phyloP scores from a whole-genome alignment of 2,329 filamentous ascomycete genomes.

The Seiridium unicorne region DNA sequence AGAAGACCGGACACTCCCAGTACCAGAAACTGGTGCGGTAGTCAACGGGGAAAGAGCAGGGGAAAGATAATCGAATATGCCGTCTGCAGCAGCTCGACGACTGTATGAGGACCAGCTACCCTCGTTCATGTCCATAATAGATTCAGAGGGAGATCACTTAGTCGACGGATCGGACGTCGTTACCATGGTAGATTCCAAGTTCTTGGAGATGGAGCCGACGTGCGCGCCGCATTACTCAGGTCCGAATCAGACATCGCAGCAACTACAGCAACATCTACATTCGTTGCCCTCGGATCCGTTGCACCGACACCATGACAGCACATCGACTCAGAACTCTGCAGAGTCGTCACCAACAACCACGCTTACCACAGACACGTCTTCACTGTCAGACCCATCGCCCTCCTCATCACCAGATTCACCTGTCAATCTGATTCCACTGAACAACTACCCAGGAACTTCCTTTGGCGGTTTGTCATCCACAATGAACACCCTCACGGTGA shows the following conservation, averaged over 20 bases:
- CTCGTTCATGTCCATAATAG: slow-evolving; percentile 75
- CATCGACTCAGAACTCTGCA: slow-evolving; percentile 75
- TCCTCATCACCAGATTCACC: slow-evolving; percentile 92
- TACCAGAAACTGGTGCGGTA: slow-evolving; percentile 5
- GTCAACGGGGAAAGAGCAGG: neutral
- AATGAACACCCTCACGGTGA: slow-evolving; percentile 47
- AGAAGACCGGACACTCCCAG: neutral
- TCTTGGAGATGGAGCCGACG: slow-evolving; percentile 45
- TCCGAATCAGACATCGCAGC: slow-evolving; percentile 24
- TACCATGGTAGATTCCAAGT: slow-evolving; percentile 52
- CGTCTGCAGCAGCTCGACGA: slow-evolving; percentile 59
- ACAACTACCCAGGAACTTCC: slow-evolving; percentile 63
- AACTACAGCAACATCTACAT: slow-evolving; percentile 36
- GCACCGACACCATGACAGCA: slow-evolving; percentile 74
- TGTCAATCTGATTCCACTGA: slow-evolving; percentile 68
- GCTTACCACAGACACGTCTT: slow-evolving; percentile 86
- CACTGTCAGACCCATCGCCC: slow-evolving; percentile 85
- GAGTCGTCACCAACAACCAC: slow-evolving; percentile 96
- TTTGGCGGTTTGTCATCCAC: slow-evolving; percentile 45
- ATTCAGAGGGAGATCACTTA: slow-evolving; percentile 58
- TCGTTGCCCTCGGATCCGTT: slow-evolving; percentile 44
- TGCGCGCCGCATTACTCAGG: slow-evolving; percentile 28
- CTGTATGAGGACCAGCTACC: slow-evolving; percentile 70
- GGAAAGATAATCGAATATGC: slow-evolving; percentile 44
- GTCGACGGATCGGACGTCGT: slow-evolving; percentile 49